These are phyloP conservation scores for Blastocystis sp. DNA, from an alignment of 352 stramenopile species.

Conservation along the genomic window DNA sequence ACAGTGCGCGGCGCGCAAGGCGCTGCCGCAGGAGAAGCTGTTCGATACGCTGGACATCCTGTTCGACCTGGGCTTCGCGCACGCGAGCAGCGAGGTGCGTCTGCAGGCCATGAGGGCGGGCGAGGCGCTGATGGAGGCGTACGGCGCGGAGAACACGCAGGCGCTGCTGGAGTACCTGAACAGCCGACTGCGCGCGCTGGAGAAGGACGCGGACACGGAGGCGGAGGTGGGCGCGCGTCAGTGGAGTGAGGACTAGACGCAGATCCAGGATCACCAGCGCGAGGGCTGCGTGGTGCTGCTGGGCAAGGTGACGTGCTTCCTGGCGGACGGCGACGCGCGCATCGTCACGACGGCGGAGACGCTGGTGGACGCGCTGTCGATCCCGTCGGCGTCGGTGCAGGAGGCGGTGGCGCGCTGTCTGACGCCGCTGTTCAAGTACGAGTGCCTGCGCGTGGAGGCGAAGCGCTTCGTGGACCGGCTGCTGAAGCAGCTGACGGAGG, in stretches of 20 bases:
- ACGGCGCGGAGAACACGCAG: conserved; percentile 66
- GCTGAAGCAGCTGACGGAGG: conserved; percentile 77
- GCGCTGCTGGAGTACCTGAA: conserved; percentile 68
- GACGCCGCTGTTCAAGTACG: conserved; percentile 80
- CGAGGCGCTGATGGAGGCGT: conserved; percentile 67
- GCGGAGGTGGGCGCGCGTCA: conserved; percentile 73
- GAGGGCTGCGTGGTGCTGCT: conserved; percentile 85
- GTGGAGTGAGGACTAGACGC: conserved; percentile 70
- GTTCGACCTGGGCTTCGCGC: conserved; percentile 54
- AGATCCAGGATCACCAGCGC: conserved; percentile 78
- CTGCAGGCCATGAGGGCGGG: conserved; percentile 64
- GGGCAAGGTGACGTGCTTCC: conserved; percentile 82
- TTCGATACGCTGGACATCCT: conserved; percentile 55
- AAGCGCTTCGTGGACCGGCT: conserved; percentile 78
- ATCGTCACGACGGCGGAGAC: conserved; percentile 82
- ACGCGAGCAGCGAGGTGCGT: conserved; percentile 28
- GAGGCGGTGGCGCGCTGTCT: conserved; percentile 84
- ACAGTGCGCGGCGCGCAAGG: conserved; percentile 60
- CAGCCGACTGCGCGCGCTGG: not conserved
- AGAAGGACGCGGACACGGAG: conserved; percentile 17
- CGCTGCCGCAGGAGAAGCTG: conserved; percentile 27
- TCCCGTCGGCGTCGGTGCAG: conserved; percentile 87
- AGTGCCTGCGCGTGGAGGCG: conserved; percentile 77
- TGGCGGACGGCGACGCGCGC: conserved; percentile 82
- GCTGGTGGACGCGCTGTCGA: conserved; percentile 82